Evolutionary conservation across 2,329 filamentous ascomycete species (phyloP), one percentile per base, ranked within the genome.

Genomic region (Aureobasidium leucospermi): DNA sequence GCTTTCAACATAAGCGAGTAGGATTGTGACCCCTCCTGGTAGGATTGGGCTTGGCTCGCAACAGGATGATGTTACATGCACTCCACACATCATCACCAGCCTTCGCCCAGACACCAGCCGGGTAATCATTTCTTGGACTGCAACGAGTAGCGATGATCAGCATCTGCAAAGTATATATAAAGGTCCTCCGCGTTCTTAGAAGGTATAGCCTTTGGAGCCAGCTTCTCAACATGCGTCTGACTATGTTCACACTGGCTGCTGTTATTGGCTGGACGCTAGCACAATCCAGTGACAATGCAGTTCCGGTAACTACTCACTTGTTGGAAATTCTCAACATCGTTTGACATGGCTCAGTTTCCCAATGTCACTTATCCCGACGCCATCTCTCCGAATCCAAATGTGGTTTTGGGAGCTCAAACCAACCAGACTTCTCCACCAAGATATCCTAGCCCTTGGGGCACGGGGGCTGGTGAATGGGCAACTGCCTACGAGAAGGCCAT

Each of bases 401-500:
- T 31, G 6, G 19, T 56, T 13, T 6, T 19, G 23, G 52, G 52
- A n/a, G 52, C 52, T 4, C 41, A 38, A 5, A 56, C 41, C 11
- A 56, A 56, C 8, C 41, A 56, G 41, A 56, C 41, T 13, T 56
- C 52, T 9, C 52, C 52, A 28, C 41, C 41, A 46, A 56, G 15
- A n/a, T 56, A 56, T 38, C 52, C 41, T 9, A 56, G 52, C 23
- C 52, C 52, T 23, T 56, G 52, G 52, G 16, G 41, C 13, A 42
- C 39, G 6, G 65, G 46, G 66, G 45, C 39, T 29, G 61, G 58
- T 16, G 61, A 59, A 28, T 73, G 70, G 70, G 63, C 63, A 51
- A 63, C 64, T 13, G 67, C 69, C 31, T 71, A 71, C 58, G 58
- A 57, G 10, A 66, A 67, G 52, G 71, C 71, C 5, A 63, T 62